Percentiles rank a stretch among this genome's conserved stretches.
phyloP scores from a whole-genome alignment of 192 early-diverging fungal genomes.

The Podochytrium sp. region DNA sequence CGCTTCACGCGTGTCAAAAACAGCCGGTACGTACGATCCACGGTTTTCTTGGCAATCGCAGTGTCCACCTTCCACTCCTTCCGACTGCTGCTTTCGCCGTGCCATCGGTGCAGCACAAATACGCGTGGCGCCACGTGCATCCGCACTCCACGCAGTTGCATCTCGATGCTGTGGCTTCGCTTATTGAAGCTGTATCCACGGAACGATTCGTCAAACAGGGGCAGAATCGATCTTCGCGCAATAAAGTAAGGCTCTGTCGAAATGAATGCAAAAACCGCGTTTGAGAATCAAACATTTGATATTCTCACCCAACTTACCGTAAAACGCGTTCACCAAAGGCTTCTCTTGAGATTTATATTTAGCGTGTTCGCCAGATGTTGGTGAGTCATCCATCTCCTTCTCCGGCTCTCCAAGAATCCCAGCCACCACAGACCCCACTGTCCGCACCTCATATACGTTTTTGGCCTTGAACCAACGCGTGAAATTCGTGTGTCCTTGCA shows the following conservation, averaged over 20 bases:
- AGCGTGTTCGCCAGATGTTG: neutral
- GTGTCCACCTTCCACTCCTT: constrained; percentile 8
- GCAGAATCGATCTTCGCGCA: constrained; percentile 24
- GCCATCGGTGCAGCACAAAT: constrained; percentile 40
- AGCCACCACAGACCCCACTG: neutral
- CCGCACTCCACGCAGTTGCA: constrained; percentile 28
- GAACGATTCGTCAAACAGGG: constrained; percentile 37
- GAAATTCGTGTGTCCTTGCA: constrained; percentile 39
- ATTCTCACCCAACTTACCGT: neutral
- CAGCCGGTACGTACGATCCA: constrained; percentile 26
- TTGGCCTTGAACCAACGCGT: constrained; percentile 26
- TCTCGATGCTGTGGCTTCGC: constrained; percentile 35
- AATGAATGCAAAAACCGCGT: neutral
- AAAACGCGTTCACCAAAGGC: neutral
- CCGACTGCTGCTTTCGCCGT: constrained; percentile 11
- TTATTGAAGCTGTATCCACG: constrained; percentile 47
- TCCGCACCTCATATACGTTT: constrained; percentile 5
- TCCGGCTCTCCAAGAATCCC: neutral
- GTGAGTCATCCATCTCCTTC: neutral
- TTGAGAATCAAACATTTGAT: neutral
- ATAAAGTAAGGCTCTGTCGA: constrained; percentile 39
- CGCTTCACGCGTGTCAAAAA: constrained; percentile 15
- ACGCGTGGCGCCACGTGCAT: constrained; percentile 31
- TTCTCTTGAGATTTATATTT: constrained; percentile 6
- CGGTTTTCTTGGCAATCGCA: constrained; percentile 26